Percentiles rank a stretch among this genome's conserved stretches.
phyloP scores from a whole-genome alignment of 2,329 filamentous ascomycete genomes.

The Fusarium sp. region DNA sequence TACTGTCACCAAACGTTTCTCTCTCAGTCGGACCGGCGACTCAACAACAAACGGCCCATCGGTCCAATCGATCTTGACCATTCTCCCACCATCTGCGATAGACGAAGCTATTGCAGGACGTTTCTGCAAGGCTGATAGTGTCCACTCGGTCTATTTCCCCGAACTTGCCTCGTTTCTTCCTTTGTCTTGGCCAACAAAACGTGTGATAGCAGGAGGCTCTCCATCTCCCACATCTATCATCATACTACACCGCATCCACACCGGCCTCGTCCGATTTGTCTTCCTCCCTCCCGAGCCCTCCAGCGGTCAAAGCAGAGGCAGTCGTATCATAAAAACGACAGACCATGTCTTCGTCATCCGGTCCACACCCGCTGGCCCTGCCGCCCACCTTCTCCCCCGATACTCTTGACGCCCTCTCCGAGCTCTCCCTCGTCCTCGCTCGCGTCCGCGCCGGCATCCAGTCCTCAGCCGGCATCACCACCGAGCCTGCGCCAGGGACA shows the following conservation, averaged over 20 bases:
- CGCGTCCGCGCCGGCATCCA: conserved; percentile 70
- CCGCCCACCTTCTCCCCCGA: conserved; percentile 79
- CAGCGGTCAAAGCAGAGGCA: conserved; percentile 20
- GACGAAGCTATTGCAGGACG: conserved; percentile 32
- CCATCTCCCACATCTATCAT: conserved; percentile 14
- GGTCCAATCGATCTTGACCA: conserved; percentile 40
- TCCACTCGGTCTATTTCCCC: conserved; percentile 32
- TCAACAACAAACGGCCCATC: conserved; percentile 40
- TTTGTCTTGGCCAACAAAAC: conserved; percentile 4
- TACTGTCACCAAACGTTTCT: background rate
- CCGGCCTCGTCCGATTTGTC: conserved; percentile 29
- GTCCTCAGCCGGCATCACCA: conserved; percentile 54
- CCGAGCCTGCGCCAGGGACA: conserved; percentile 53
- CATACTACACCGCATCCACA: conserved; percentile 29
- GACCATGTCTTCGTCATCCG: conserved; percentile 47
- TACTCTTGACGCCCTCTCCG: conserved; percentile 85
- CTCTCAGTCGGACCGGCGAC: conserved; percentile 37
- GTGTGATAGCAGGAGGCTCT: conserved; percentile 7
- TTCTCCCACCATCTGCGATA: conserved; percentile 34
- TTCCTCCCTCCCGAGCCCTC: conserved; percentile 15
- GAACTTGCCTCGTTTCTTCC: conserved; percentile 10
- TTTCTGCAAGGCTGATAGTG: conserved; percentile 40
- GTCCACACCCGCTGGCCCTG: conserved; percentile 60
- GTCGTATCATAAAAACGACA: conserved; percentile 17
- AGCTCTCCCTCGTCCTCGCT: conserved; percentile 80